Percentiles rank a stretch among this genome's conserved stretches.
Evolutionary conservation across 768 basidiomycete species (phyloP).

Genomic region (Boletus rufocinnamomeus): DNA sequence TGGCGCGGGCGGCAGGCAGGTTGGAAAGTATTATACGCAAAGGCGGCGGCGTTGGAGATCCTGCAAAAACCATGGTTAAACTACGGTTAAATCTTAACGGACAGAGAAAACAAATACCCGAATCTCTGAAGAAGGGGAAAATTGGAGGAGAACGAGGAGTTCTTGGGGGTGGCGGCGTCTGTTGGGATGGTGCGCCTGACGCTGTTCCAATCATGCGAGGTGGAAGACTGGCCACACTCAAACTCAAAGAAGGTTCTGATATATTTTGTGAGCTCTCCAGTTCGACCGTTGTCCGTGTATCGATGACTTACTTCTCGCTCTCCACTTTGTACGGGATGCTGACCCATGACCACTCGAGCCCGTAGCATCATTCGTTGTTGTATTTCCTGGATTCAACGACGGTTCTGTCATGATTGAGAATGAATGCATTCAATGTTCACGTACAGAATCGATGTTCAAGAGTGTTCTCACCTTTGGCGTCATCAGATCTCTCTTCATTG

Average conservation of each 20-base stretch:
- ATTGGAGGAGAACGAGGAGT: constrained; percentile 10
- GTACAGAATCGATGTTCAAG: neutral
- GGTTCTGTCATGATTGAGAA: neutral
- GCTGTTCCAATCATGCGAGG: constrained; percentile 5
- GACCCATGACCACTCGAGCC: neutral
- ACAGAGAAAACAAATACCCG: constrained; percentile 3
- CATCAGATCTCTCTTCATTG: neutral
- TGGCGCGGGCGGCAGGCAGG: constrained; percentile 58
- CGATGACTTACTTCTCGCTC: constrained; percentile 9
- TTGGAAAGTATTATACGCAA: constrained; percentile 50
- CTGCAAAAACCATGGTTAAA: neutral
- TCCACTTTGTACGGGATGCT: neutral
- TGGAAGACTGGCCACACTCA: constrained; percentile 14
- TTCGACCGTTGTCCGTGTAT: neutral
- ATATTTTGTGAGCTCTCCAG: neutral
- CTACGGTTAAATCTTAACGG: too few relatives aligned
- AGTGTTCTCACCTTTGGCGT: neutral
- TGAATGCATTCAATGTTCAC: neutral
- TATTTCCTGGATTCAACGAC: neutral
- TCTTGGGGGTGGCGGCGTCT: constrained; percentile 9
- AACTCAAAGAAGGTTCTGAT: constrained; percentile 19
- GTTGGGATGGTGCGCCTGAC: constrained; percentile 20
- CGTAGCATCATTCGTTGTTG: neutral
- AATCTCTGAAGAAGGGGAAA: constrained; percentile 22
- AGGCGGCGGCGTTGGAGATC: constrained; percentile 33